phyloP scores from a whole-genome alignment of 306 rosid genomes.

The Senna tora region DNA sequence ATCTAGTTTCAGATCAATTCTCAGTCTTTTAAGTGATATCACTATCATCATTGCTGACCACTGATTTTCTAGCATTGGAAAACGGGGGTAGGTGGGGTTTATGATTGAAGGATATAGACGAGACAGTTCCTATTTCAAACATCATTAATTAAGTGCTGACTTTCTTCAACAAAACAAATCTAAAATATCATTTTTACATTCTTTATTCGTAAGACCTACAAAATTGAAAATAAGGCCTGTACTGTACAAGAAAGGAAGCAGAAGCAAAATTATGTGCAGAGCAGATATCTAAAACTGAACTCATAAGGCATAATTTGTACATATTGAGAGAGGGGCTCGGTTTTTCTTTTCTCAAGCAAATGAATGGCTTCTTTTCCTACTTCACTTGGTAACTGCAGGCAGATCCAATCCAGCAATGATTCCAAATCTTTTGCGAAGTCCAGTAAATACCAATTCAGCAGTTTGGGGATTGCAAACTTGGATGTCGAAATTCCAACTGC shows the following conservation, averaged over 20 bases:
- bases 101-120: neutral
- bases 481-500: conserved; percentile 73
- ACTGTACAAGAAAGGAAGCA: neutral
- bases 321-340: conserved; percentile 64
- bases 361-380: conserved; percentile 83
- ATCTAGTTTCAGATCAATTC: neutral
- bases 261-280: conserved; percentile 51
- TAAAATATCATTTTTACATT: neutral
- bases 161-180: neutral
- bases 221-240: neutral
- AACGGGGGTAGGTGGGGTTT: neutral
- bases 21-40: no score
- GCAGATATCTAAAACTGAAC: conserved; percentile 89
- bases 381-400: conserved; percentile 91
- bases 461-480: conserved; percentile 75
- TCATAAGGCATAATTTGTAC: conserved; percentile 86
- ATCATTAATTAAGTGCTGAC: neutral
- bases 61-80: neutral
- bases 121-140: neutral
- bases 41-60: neutral
- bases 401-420: conserved; percentile 89
- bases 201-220: neutral
- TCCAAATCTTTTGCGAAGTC: conserved; percentile 94
- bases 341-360: conserved; percentile 64
- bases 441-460: conserved; percentile 81